Conservation (phyloP, 148 eudicot genomes). For the Cornus controversa region DNA sequence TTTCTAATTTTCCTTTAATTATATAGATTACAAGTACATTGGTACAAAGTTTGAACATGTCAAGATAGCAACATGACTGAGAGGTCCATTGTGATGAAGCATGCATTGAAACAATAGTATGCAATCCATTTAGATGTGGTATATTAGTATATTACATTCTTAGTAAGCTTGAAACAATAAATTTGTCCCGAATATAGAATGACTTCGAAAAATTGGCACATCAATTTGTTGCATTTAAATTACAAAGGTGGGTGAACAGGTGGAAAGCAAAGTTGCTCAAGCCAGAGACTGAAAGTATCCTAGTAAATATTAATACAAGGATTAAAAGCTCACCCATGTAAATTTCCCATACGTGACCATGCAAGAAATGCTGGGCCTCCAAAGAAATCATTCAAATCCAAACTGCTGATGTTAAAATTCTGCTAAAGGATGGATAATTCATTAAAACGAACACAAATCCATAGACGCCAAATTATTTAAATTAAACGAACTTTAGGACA, state of each 20-base stretch:
- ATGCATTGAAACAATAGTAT: no score
- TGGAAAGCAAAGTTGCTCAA: background rate
- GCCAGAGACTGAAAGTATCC: background rate
- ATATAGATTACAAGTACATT: no score
- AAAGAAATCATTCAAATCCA: slow-evolving; percentile 46
- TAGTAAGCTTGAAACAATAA: no score
- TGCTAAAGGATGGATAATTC: slow-evolving; percentile 20
- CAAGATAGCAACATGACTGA: no score
- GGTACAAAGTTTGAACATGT: no score
- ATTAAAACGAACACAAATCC: background rate
- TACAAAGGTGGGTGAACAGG: background rate
- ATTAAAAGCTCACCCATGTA: slow-evolving; percentile 38
- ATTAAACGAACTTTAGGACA: background rate
- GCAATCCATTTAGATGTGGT: no score
- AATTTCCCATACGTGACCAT: slow-evolving; percentile 57
- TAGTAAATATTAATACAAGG: slow-evolving; percentile 8
- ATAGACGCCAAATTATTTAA: background rate
- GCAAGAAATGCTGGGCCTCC: slow-evolving; percentile 64
- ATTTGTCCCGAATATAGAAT: background rate
- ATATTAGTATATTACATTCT: no score
- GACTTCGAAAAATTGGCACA: background rate
- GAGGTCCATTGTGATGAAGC: no score
- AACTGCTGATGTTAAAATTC: slow-evolving; percentile 45
- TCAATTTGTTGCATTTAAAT: background rate
- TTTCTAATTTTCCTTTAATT: no score